Conservation (phyloP, 805 yeast genomes). For the Saccharomycopsis sp. region DNA sequence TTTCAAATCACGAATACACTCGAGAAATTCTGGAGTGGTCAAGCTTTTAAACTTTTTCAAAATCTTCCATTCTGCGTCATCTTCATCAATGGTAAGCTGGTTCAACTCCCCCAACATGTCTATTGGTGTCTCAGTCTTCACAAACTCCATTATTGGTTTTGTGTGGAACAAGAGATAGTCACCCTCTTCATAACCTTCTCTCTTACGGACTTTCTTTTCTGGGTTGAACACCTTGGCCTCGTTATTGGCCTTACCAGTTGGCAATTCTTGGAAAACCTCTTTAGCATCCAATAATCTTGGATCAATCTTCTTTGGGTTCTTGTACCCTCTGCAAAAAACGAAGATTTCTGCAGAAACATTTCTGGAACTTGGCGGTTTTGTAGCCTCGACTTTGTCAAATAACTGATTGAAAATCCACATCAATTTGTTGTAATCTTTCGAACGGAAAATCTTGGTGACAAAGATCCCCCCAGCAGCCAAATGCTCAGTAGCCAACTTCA, state of each 20-base stretch:
- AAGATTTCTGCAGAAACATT: conserved; percentile 98
- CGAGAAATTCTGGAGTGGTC: conserved; percentile 71
- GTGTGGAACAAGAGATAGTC: conserved; percentile 68
- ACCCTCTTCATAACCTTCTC: conserved; percentile 97
- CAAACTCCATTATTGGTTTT: conserved; percentile 71
- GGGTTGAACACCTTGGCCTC: conserved; percentile 95
- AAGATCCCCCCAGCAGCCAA: conserved; percentile 88
- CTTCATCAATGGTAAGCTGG: conserved; percentile 49
- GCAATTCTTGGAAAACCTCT: conserved; percentile 90
- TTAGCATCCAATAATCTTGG: conserved; percentile 87
- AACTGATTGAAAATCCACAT: conserved; percentile 97
- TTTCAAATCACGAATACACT: conserved; percentile 84
- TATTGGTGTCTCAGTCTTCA: conserved; percentile 77
- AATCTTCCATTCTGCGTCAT: conserved; percentile 65
- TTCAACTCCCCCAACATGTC: conserved; percentile 69
- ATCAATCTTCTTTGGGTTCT: conserved; percentile 92
- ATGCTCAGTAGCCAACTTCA: conserved; percentile 91
- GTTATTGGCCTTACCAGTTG: conserved; percentile 64
- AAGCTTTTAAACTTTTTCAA: conserved; percentile 59
- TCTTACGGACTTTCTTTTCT: conserved; percentile 78
- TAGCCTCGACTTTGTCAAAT: conserved; percentile 95
- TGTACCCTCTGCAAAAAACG: conserved; percentile 92
- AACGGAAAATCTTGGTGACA: conserved; percentile 93
- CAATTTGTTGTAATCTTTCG: conserved; percentile 95
- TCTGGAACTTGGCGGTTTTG: conserved; percentile 98